These are phyloP conservation scores for Ustilago crameri DNA, from an alignment of 1,284 basidiomycete species.

Conservation along the genomic window DNA sequence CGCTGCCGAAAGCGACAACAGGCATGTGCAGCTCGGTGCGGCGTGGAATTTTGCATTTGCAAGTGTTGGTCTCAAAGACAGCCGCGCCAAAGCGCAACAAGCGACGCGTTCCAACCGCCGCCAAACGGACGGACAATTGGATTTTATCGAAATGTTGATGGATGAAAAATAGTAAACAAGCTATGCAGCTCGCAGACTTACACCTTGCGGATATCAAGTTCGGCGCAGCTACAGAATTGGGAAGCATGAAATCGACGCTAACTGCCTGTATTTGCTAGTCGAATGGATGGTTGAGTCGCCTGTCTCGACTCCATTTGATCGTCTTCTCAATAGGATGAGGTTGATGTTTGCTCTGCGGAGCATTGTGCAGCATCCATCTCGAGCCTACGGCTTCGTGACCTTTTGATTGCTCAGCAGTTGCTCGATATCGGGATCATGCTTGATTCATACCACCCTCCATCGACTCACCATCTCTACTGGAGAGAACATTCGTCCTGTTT, in stretches of 20 bases:
- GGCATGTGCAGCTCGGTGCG: conserved; percentile 21
- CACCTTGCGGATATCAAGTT: neutral
- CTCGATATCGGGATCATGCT: no score
- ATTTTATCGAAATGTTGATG: neutral
- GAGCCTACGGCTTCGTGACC: no score
- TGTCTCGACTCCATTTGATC: neutral
- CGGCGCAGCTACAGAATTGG: neutral
- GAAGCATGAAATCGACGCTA: neutral
- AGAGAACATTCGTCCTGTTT: no score
- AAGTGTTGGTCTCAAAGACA: conserved; percentile 41
- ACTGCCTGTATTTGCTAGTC: neutral
- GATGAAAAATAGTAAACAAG: conserved; percentile 11
- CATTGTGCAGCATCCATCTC: no score
- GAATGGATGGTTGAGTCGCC: neutral
- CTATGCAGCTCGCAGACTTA: conserved; percentile 33
- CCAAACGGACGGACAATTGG: neutral
- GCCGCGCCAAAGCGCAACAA: no score
- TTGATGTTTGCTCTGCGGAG: no score
- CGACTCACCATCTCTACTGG: no score
- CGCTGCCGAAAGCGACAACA: conserved; percentile 15
- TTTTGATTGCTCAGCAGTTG: no score
- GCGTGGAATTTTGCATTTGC: conserved; percentile 1
- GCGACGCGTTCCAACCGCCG: neutral
- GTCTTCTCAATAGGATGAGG: neutral
- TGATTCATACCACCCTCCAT: no score